Evolutionary conservation across 495 filamentous ascomycete genomes (phyloP).

Genomic region (Penicillium atrosanguineum): DNA sequence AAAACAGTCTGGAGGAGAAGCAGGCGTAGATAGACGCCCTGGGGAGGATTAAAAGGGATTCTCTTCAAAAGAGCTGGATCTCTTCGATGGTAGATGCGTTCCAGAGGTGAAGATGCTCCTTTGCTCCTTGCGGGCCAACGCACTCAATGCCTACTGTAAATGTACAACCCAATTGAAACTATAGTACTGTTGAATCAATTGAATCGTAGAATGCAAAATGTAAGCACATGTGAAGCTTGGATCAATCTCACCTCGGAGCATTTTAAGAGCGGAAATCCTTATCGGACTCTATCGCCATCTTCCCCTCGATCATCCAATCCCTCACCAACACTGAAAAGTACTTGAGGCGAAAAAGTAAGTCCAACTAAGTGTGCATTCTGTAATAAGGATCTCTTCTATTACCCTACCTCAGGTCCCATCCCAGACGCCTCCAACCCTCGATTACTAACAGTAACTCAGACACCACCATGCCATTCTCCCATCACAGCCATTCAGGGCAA

Average conservation of each 20-base stretch:
- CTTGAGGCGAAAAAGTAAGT: not conserved
- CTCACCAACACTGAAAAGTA: not conserved
- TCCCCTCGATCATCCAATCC: not conserved
- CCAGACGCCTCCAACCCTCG: not conserved
- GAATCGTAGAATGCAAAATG: not conserved
- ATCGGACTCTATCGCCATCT: slow-evolving; percentile 15
- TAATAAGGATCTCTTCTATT: not conserved
- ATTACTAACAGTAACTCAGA: slow-evolving; percentile 6
- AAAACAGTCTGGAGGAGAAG: not conserved
- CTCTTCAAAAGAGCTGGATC: not conserved
- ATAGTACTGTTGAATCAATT: not conserved
- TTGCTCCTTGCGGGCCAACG: not conserved
- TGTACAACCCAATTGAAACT: not conserved
- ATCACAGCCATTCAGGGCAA: slow-evolving; percentile 96
- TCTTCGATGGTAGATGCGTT: not conserved
- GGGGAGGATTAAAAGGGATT: not conserved
- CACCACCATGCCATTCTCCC: slow-evolving; percentile 84
- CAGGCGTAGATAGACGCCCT: not conserved
- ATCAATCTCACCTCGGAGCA: not conserved
- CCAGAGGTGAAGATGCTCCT: not conserved
- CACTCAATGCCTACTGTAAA: not conserved
- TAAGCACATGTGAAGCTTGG: too few relatives aligned
- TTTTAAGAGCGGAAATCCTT: slow-evolving; percentile 11
- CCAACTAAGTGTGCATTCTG: not conserved
- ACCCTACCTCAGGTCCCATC: not conserved